Evolutionary conservation across 2,329 filamentous ascomycete genomes (phyloP), one percentile per base, ranked within the genome.

Genomic region (Gnomoniopsis smithogilvyi): DNA sequence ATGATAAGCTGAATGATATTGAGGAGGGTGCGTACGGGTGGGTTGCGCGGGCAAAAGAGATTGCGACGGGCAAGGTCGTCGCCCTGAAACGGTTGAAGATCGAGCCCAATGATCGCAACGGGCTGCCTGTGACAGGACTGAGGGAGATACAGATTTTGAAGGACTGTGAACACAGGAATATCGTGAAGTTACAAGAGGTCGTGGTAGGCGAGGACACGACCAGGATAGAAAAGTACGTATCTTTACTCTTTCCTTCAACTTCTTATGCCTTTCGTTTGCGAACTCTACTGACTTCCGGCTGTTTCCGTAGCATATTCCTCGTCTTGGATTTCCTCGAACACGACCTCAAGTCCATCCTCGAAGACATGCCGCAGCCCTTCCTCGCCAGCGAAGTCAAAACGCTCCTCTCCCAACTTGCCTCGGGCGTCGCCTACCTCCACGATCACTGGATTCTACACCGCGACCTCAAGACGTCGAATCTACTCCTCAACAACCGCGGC

Each of bases 251-350:
- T 6, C 34, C 51, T 22, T n/a, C 30, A 47, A 17, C n/a, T n/a
- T 26, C 24, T 47, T 51, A 38, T 22, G 58, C 56, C 52, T 58
- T 19, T 41, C 19, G 67, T 71, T 63, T 65, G 59, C 64, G 60
- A 68, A 61, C 65, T 64, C 38, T 38, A 21, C 53, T 55, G 22
- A 21, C 22, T 26, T 36, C 30, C 30, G n/a, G 48, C 8, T 21
- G 33, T 61, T 66, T 58, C 63, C 67, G 73, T 72, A 92, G 88
- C 76, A 89, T 97, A 65, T 96, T 92, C 73, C 85, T 99, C 59
- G 95, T 98, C 63, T 94, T 99, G 81, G 93, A 97, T 70, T 99
- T 98, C 74, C 81, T 97, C 68, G 94, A 98, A 78, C 95, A 99
- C 79, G 95, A 99, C 70, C 86, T 99, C 59, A 96, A 96, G 74